Evolutionary conservation across 495 filamentous ascomycete genomes (phyloP).

Genomic region (Penicillium cosmopolitanum): DNA sequence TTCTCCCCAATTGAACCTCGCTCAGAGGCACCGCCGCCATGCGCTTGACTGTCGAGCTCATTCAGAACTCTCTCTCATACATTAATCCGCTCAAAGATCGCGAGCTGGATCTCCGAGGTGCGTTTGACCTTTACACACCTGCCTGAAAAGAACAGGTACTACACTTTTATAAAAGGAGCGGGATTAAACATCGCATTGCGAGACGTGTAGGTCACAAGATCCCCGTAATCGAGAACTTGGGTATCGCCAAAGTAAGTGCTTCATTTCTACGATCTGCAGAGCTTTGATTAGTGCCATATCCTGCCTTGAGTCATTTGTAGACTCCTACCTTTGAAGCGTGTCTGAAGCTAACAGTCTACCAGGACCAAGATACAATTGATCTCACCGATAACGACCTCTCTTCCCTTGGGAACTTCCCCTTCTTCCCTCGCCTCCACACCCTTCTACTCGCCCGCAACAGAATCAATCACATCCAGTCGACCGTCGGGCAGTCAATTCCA

Average conservation of each 20-base stretch:
- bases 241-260: constrained; percentile 78
- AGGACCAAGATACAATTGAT: constrained; percentile 93
- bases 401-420: constrained; percentile 88
- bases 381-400: constrained; percentile 98
- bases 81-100: constrained; percentile 97
- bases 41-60: constrained; percentile 94
- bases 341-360: constrained; percentile 17
- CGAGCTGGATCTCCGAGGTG: constrained; percentile 99
- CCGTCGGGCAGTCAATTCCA: constrained; percentile 72
- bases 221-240: constrained; percentile 95
- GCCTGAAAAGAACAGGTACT: constrained; percentile 97
- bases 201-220: constrained; percentile 91
- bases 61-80: constrained; percentile 89
- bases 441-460: constrained; percentile 91
- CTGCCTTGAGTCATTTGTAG: not conserved
- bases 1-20: not conserved
- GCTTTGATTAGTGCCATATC: not conserved
- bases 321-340: not conserved
- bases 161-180: constrained; percentile 74
- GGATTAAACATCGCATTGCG: constrained; percentile 76
- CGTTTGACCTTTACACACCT: constrained; percentile 52
- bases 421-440: constrained; percentile 81
- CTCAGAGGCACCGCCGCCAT: constrained; percentile 51
- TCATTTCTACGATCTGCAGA: not conserved
- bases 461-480: constrained; percentile 75